These are phyloP conservation scores for Yamadazyma sp. DNA, from an alignment of 805 yeast species.

Conservation along the genomic window DNA sequence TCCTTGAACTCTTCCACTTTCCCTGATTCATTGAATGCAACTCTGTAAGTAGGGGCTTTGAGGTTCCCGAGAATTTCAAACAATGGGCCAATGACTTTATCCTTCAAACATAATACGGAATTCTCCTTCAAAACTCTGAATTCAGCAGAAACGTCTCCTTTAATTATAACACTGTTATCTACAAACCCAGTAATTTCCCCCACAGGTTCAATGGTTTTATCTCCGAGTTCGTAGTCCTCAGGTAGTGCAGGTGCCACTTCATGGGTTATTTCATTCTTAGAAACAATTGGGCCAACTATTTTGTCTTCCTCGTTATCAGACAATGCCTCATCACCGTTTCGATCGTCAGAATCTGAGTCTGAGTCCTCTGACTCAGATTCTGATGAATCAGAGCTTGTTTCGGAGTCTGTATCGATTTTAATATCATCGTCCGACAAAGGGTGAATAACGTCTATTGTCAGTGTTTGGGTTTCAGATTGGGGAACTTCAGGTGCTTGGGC, in stretches of 20 bases:
- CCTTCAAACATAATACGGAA: slow-evolving; percentile 75
- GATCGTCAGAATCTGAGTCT: slow-evolving; percentile 18
- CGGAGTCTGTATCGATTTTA: slow-evolving; percentile 17
- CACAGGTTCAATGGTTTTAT: slow-evolving; percentile 67
- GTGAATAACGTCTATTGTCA: slow-evolving; percentile 12
- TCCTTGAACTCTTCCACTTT: slow-evolving; percentile 48
- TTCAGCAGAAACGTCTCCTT: slow-evolving; percentile 79
- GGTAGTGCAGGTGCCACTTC: slow-evolving; percentile 71
- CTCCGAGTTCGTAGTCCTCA: slow-evolving; percentile 56
- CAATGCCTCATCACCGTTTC: slow-evolving; percentile 39
- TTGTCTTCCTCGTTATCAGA: slow-evolving; percentile 50
- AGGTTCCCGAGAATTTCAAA: slow-evolving; percentile 90
- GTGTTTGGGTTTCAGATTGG: background rate
- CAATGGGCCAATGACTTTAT: slow-evolving; percentile 71
- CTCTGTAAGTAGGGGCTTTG: slow-evolving; percentile 76
- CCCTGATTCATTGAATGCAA: slow-evolving; percentile 57
- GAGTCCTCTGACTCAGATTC: slow-evolving; percentile 20
- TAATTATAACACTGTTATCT: slow-evolving; percentile 68
- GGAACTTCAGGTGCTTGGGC: too few relatives aligned
- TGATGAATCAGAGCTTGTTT: slow-evolving; percentile 8
- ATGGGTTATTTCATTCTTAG: slow-evolving; percentile 74
- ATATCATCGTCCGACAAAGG: slow-evolving; percentile 31
- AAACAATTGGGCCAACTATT: slow-evolving; percentile 63
- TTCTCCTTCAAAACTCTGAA: slow-evolving; percentile 78
- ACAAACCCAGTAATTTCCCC: slow-evolving; percentile 72